Base-by-base conservation (phyloP, 768 basidiomycete species). In the Paxillus rubicundulus region DNA sequence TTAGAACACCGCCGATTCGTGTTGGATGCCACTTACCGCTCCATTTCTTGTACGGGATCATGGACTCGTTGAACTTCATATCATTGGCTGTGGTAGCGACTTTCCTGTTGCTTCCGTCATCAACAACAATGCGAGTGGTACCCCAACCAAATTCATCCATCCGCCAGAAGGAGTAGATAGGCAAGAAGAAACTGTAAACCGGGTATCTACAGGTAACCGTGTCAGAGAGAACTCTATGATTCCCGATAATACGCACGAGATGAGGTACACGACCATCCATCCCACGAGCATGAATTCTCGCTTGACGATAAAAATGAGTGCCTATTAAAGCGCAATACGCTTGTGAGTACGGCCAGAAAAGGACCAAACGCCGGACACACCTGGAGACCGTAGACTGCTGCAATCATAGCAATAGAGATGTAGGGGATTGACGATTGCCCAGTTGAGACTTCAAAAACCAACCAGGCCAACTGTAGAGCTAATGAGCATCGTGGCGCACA, bases 71-170 rank as follows among this genome's bases (percentile, higher is more conserved):
- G 73, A 85, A 89, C 55, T 80, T 82, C 67, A 87, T 85, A 21
- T 87, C 87, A 45, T 82, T 82, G 45, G 73, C 78, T 5, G 58
- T 60, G 14, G 16, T 42, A 45, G 85, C 67, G 45, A 86, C 73
- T 66, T 81, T 86, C 76, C 86, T 86, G 63, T 77, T 76, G 58
- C 75, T 77, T 46, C 86, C 85, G 62, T 86, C 85, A 36, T 85
- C 83, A 28, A 85, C 77, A 43, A 86, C 84, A 33, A 84, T 57
- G 67, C 84, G 82, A 24, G 82, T 82, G 63, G 76, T 81, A 73
- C 82, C 78, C 81, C 82, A 85, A 64, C 79, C 77, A 67, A 86
- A 87, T 61, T 86, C 85, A 59, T 86, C 85, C 84, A 86, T 85
- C 57, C 79, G 78, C 85, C 85, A 86, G 77, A 86, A 86, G 5